Base-by-base conservation (phyloP, 306 rosid species). In the Oemleria cerasiformis region DNA sequence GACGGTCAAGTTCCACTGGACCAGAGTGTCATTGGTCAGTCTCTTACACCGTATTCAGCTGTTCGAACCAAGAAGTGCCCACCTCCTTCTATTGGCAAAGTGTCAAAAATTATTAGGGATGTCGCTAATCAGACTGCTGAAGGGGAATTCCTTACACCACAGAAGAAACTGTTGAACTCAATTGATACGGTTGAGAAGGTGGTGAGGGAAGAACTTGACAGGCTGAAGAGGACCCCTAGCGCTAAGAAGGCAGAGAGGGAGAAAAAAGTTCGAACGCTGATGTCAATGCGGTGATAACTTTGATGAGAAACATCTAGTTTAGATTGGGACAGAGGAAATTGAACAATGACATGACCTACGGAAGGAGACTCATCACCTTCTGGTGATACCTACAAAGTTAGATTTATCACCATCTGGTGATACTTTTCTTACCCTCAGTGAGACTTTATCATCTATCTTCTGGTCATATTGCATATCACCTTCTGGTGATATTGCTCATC, bases 191-290 rank as follows among this genome's bases (percentile, higher is more conserved):
- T 91, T 38, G 96, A 91, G 84, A 84, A 83, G 61, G 89, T 64
- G 9, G 86, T 94, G 3, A 77, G 19, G 63, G 91, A 94, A 67
- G 96, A 91, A 42, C 36, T 91, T 45, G 79, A 80, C 77, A 91
- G 82, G 63, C 79, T 88, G 44, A 84, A 81, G 75, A 79, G 82
- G 60, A 88, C 98, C 1, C 94, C 97, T 0, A 77, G 77, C 3
- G 98, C 97, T 0, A 90, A 85, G 81, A 88, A 75, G 61, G 94
- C 89, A 0, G 98, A 90, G 75, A 84, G 96, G 45, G 88, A 91
- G 47, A 87, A 78, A 62, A 71, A 84, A 9, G 87, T 91, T 4
- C 81, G 85, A 0, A 91, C 96, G 0, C 73, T 93, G 77, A 88
- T 88, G 98, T 86, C 98, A 1, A 86, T 93, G 96, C 90, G 98